Evolutionary conservation across 2,329 filamentous ascomycete genomes (phyloP), one percentile per base, ranked within the genome.

Genomic region (Amylocarpus encephaloides): DNA sequence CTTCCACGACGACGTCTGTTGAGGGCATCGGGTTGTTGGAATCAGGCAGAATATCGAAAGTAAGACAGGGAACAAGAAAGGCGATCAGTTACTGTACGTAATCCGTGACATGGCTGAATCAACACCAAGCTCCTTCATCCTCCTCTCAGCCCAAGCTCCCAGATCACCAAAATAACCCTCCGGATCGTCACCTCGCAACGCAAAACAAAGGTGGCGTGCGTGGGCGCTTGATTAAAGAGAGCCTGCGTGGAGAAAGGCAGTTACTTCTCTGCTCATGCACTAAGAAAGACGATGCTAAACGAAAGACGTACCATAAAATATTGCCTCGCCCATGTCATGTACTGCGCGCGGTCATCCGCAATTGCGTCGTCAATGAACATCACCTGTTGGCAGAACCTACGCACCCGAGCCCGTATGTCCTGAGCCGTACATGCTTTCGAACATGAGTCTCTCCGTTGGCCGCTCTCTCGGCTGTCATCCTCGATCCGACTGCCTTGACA

Each of bases 101-200:
- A n/a, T n/a, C n/a, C n/a, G n/a, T n/a, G 34, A 36, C 34, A 36
- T 36, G 4, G 34, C 34, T 36, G 5, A 36, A 13, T 36, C 34
- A 13, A 13, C 34, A 36, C 34, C 34, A 13, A 36, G 88, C 63
- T 51, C 49, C 44, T 48, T 44, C 39, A 51, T 43, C 46, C 40
- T 46, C 49, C 41, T 44, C 30, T 51, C 43, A 4, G 49, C 49
- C 49, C 43, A 51, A 4, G 15, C 22, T 32, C 44, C 49, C 29
- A 51, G 44, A 19, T 36, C 44, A 46, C 53, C 53, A 11, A 53
- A 56, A 51, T 51, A 56, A 39, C 30, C 49, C 35, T 56, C 51
- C 11, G 49, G 43, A 47, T 54, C 48, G 4, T 54, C 33, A 18
- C 51, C 51, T 46, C 39, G 32, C 43, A 65, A 54, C 32, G 58